Evolutionary conservation across 257 asterid species (phyloP).

Genomic region (Forsythia suspensa): DNA sequence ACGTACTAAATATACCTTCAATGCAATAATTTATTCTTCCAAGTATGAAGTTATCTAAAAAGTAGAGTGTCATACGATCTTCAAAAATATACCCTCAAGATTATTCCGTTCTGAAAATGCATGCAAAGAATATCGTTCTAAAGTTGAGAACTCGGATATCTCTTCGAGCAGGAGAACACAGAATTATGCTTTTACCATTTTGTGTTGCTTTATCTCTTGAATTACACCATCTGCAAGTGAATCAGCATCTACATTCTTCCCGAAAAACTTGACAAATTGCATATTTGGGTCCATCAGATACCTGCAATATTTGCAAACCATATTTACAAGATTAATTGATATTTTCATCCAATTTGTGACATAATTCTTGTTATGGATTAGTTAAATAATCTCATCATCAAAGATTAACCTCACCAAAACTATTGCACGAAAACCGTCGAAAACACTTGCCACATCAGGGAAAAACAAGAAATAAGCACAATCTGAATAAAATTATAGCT

Average conservation of each 20-base stretch:
- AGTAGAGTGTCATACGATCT: neutral
- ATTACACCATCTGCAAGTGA: slow-evolving; percentile 74
- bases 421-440: neutral
- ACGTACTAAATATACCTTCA: neutral
- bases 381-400: neutral
- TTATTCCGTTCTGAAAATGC: neutral
- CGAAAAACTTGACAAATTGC: slow-evolving; percentile 86
- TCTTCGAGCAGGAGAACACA: slow-evolving; percentile 7
- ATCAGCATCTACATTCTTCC: slow-evolving; percentile 63
- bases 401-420: neutral
- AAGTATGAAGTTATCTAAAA: neutral
- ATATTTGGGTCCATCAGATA: slow-evolving; percentile 89
- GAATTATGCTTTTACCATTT: slow-evolving; percentile 38
- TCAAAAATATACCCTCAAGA: neutral
- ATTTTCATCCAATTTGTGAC: neutral
- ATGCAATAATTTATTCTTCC: neutral
- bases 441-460: neutral
- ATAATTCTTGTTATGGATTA: neutral
- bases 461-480: too few relatives aligned
- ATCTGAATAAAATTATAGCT: neutral
- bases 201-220: slow-evolving; percentile 75
- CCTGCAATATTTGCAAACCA: slow-evolving; percentile 38
- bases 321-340: neutral
- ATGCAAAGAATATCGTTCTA: slow-evolving; percentile 4
- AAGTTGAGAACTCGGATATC: neutral